These are phyloP conservation scores for Penicillium sp. DNA, from an alignment of 2,329 filamentous ascomycete genomes.

Conservation along the genomic window DNA sequence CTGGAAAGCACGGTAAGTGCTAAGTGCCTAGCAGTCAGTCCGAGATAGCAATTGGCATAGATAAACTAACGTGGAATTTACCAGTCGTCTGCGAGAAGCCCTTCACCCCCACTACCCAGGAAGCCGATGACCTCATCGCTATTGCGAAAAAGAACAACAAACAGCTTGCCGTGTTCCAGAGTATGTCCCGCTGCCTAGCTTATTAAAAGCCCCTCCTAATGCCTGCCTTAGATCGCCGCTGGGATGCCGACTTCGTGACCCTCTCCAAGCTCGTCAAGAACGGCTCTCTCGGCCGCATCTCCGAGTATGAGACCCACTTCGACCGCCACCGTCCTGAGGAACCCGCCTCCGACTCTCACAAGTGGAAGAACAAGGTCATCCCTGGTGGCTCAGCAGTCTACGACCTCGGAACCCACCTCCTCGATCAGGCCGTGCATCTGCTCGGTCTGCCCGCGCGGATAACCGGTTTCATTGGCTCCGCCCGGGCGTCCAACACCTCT, in stretches of 20 bases:
- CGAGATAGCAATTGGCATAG: not conserved
- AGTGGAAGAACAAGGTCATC: constrained; percentile 67
- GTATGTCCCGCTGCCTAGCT: constrained; percentile 25
- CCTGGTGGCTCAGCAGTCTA: constrained; percentile 68
- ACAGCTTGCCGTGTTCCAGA: constrained; percentile 68
- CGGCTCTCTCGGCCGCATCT: constrained; percentile 64
- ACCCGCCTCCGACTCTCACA: constrained; percentile 41
- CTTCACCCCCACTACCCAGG: constrained; percentile 68
- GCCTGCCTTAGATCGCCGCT: constrained; percentile 57
- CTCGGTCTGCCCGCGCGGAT: constrained; percentile 68
- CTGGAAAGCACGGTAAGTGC: constrained; percentile 63
- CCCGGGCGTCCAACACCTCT: constrained; percentile 57
- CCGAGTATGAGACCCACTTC: constrained; percentile 78
- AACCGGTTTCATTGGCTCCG: constrained; percentile 65
- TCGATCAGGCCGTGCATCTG: constrained; percentile 70
- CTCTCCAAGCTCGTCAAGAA: constrained; percentile 60
- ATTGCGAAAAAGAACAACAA: constrained; percentile 53
- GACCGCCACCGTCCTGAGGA: constrained; percentile 66
- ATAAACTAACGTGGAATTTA: not conserved
- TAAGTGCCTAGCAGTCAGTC: constrained; percentile 16
- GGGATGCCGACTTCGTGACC: constrained; percentile 74
- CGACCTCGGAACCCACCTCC: constrained; percentile 71
- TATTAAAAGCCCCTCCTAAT: constrained; percentile 2
- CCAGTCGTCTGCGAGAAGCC: constrained; percentile 76
- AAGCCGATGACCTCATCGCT: constrained; percentile 62